phyloP scores from a whole-genome alignment of 2,329 filamentous ascomycete species.

The Fusarium pseudograminearum region DNA sequence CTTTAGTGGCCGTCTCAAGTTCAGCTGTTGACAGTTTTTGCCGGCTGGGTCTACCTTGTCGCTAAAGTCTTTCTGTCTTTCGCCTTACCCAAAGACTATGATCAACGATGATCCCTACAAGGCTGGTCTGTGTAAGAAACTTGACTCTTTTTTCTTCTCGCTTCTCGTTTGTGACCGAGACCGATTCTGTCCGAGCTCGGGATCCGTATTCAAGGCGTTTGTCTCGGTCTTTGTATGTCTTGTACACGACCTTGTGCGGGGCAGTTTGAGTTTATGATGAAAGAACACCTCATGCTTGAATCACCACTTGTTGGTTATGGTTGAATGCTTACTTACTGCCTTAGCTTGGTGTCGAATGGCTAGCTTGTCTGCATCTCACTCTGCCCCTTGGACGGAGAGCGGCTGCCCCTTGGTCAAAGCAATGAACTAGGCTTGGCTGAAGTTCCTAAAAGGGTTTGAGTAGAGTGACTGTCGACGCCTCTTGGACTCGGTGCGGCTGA shows the following conservation, averaged over 20 bases:
- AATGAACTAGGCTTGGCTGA: constrained; percentile 31
- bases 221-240: constrained; percentile 10
- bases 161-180: constrained; percentile 5
- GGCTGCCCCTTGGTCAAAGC: constrained; percentile 42
- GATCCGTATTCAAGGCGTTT: constrained; percentile 17
- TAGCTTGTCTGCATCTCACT: constrained; percentile 2
- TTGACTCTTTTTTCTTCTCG: neutral
- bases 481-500: constrained; percentile 33
- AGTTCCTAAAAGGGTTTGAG: constrained; percentile 28
- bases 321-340: constrained; percentile 24
- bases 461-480: constrained; percentile 32
- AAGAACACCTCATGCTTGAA: constrained; percentile 26
- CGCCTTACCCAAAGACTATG: neutral
- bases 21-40: constrained; percentile 14
- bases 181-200: constrained; percentile 16
- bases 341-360: constrained; percentile 19
- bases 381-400: neutral
- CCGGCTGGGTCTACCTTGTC: constrained; percentile 24
- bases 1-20: constrained; percentile 17
- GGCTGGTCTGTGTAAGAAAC: constrained; percentile 13
- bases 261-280: constrained; percentile 27
- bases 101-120: constrained; percentile 21
- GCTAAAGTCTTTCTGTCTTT: neutral
- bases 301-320: constrained; percentile 1
- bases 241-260: constrained; percentile 37